phyloP scores from a whole-genome alignment of 345 rosid species.

The Eucalyptus erythrocorys region DNA sequence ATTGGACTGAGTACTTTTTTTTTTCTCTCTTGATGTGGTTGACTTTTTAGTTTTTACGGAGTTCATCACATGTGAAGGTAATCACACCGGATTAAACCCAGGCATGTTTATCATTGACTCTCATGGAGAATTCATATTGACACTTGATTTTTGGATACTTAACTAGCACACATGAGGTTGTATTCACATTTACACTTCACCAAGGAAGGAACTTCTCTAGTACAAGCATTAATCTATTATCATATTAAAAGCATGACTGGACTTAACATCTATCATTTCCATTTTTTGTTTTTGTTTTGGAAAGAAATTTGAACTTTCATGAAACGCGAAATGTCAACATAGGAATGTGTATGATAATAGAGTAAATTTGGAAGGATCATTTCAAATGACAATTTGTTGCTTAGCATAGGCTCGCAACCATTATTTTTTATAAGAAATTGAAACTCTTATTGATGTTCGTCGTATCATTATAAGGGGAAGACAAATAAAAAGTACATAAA shows the following conservation, averaged over 20 bases:
- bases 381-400: background rate
- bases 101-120: background rate
- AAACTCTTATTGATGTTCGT: no score
- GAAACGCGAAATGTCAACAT: fast-evolving
- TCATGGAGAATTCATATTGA: background rate
- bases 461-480: background rate
- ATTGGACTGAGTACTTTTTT: background rate
- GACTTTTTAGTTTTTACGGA: background rate
- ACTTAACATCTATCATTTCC: background rate
- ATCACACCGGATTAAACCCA: background rate
- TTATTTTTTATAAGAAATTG: background rate
- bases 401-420: background rate
- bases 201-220: background rate
- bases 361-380: background rate
- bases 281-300: background rate
- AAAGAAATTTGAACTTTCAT: background rate
- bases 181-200: background rate
- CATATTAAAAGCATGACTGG: background rate
- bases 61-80: background rate
- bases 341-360: background rate
- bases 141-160: background rate
- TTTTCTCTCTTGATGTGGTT: background rate
- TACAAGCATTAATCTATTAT: background rate
- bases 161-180: fast-evolving
- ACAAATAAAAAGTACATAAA: background rate